Conservation (phyloP, 1,284 basidiomycete species). For the Gomphus sp. region DNA sequence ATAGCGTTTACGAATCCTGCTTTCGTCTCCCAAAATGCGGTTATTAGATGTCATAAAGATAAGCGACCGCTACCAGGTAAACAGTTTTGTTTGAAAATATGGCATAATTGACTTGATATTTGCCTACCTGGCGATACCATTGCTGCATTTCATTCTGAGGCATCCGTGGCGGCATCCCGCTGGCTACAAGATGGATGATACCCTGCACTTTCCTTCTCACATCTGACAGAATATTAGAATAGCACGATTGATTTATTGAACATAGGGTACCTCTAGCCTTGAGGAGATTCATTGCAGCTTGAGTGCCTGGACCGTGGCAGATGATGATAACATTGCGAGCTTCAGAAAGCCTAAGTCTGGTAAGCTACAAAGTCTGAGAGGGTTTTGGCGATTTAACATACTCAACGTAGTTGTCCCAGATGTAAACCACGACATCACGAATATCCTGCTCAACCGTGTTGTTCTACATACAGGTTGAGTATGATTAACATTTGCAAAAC, state of each 20-base stretch:
- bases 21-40: conserved; percentile 35
- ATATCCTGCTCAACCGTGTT: conserved; percentile 21
- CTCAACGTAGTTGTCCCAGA: conserved; percentile 97
- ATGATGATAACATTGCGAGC: conserved; percentile 72
- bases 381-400: conserved; percentile 21
- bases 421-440: conserved; percentile 58
- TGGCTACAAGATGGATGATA: neutral
- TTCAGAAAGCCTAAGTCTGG: conserved; percentile 48
- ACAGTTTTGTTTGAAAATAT: conserved; percentile 10
- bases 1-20: conserved; percentile 49
- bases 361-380: neutral
- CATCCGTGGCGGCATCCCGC: conserved; percentile 30
- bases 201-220: conserved; percentile 5
- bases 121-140: conserved; percentile 57
- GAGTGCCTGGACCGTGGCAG: conserved; percentile 80
- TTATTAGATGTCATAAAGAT: conserved; percentile 55
- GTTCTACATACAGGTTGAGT: conserved; percentile 9
- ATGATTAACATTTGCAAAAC: neutral
- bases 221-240: neutral
- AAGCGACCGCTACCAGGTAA: conserved; percentile 45
- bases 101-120: neutral
- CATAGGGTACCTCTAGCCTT: conserved; percentile 51
- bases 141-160: conserved; percentile 44
- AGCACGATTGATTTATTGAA: conserved; percentile 5
- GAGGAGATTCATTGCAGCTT: conserved; percentile 66